phyloP scores from a whole-genome alignment of 2,329 filamentous ascomycete species.

The Microcera coccophila region DNA sequence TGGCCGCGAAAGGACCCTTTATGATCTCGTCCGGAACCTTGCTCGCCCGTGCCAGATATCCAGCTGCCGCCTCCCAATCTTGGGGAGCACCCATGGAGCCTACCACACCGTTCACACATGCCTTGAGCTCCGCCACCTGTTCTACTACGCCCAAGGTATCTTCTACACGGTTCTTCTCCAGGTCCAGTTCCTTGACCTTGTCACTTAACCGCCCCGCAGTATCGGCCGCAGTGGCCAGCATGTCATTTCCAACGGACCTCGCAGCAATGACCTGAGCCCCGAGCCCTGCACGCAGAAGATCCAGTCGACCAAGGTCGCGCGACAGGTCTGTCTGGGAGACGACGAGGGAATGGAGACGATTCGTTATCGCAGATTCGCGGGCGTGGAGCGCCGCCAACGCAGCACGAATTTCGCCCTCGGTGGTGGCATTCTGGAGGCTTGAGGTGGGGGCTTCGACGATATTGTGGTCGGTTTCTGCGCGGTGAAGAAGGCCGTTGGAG shows the following conservation, averaged over 20 bases:
- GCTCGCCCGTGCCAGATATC: constrained; percentile 78
- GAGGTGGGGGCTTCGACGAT: constrained; percentile 24
- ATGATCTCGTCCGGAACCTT: constrained; percentile 77
- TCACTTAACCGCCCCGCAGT: constrained; percentile 83
- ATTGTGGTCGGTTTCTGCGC: constrained; percentile 30
- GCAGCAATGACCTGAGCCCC: constrained; percentile 83
- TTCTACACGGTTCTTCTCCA: constrained; percentile 88
- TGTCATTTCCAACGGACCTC: constrained; percentile 79
- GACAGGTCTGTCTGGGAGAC: constrained; percentile 82
- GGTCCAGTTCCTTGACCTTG: constrained; percentile 81
- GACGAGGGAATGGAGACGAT: constrained; percentile 70
- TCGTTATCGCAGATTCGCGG: constrained; percentile 70
- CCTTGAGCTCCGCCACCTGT: constrained; percentile 94
- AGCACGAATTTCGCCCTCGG: constrained; percentile 73
- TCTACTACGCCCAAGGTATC: constrained; percentile 89
- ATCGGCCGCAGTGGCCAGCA: constrained; percentile 80
- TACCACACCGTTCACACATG: constrained; percentile 88
- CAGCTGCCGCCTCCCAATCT: constrained; percentile 96
- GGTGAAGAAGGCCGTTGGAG: constrained; percentile 41
- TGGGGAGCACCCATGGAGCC: constrained; percentile 97
- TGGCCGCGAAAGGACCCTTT: constrained; percentile 79
- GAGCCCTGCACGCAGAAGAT: constrained; percentile 82
- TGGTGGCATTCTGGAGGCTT: constrained; percentile 65
- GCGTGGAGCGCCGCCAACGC: constrained; percentile 70
- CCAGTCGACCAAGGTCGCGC: constrained; percentile 80